Evolutionary conservation across 805 yeast genomes (phyloP).

Genomic region (Cyberlindnera mycetangii): DNA sequence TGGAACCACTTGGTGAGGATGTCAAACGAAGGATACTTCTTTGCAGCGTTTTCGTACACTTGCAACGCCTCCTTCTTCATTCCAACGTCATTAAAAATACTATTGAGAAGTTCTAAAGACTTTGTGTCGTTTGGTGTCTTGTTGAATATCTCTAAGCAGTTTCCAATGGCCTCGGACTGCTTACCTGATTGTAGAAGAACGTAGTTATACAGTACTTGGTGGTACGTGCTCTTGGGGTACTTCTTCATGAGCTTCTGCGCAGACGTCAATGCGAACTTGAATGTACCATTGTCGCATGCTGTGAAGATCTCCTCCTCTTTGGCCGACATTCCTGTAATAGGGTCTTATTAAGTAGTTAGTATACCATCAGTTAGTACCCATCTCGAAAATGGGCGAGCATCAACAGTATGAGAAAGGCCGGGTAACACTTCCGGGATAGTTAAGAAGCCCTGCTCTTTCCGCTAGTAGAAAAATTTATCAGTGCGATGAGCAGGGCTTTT

Average conservation of each 20-base stretch:
- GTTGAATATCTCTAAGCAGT: conserved; percentile 21
- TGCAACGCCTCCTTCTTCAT: conserved; percentile 39
- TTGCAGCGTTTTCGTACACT: conserved; percentile 56
- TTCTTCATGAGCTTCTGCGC: conserved; percentile 47
- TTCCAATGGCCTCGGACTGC: conserved; percentile 28
- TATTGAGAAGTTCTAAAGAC: conserved; percentile 46
- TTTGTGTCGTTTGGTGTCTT: conserved; percentile 53
- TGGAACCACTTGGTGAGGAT: conserved; percentile 57
- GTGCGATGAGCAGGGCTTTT: conserved; percentile 7
- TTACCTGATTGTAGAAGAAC: conserved; percentile 31
- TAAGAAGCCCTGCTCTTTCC: not conserved
- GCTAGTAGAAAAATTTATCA: conserved; percentile 12
- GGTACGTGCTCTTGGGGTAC: conserved; percentile 56
- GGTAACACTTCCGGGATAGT: not conserved
- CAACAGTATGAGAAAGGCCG: not conserved
- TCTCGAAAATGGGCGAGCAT: not conserved
- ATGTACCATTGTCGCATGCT: conserved; percentile 53
- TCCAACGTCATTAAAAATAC: conserved; percentile 41
- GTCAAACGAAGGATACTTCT: conserved; percentile 50
- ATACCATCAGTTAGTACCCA: no score
- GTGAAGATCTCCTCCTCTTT: conserved; percentile 35
- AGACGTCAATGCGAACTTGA: conserved; percentile 48
- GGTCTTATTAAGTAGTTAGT: no score
- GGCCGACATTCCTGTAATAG: conserved; percentile 28
- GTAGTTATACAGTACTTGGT: conserved; percentile 35